A percentile compares a stretch with the other conserved stretches of the same genome.
Conservation (phyloP, 345 rosid species). For the Hirschfeldia incana region DNA sequence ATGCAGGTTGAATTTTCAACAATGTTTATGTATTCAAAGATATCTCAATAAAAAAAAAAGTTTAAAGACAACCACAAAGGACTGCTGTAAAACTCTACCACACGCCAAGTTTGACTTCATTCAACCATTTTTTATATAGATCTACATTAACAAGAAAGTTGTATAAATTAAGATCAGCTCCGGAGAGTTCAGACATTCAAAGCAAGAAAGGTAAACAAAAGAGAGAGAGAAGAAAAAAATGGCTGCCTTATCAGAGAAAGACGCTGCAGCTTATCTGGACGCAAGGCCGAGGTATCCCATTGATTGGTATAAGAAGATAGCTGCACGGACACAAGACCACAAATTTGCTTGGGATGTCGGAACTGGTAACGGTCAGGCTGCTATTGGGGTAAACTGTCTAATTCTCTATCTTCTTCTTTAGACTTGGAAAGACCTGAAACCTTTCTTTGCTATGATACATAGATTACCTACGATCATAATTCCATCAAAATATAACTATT, state of each 20-base stretch:
- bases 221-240: slow-evolving; percentile 2
- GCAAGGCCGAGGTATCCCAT: slow-evolving; percentile 38
- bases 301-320: slow-evolving; percentile 34
- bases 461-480: background rate
- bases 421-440: background rate
- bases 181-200: background rate
- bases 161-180: background rate
- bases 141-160: background rate
- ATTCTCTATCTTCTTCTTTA: background rate
- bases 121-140: background rate
- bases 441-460: background rate
- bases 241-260: slow-evolving; percentile 39
- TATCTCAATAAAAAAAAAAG: background rate
- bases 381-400: slow-evolving; percentile 20
- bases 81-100: background rate
- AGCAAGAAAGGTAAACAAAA: background rate
- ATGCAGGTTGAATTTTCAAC: slow-evolving; percentile 17
- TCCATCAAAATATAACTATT: background rate
- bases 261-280: slow-evolving; percentile 33
- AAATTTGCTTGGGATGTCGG: slow-evolving; percentile 40
- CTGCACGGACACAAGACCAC: slow-evolving; percentile 24
- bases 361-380: slow-evolving; percentile 35
- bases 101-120: slow-evolving; percentile 34
- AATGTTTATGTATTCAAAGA: background rate
- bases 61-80: background rate